A percentile compares a stretch with the other conserved stretches of the same genome.
Conservation (phyloP, 805 yeast genomes). For the Yamadazyma endophytica region DNA sequence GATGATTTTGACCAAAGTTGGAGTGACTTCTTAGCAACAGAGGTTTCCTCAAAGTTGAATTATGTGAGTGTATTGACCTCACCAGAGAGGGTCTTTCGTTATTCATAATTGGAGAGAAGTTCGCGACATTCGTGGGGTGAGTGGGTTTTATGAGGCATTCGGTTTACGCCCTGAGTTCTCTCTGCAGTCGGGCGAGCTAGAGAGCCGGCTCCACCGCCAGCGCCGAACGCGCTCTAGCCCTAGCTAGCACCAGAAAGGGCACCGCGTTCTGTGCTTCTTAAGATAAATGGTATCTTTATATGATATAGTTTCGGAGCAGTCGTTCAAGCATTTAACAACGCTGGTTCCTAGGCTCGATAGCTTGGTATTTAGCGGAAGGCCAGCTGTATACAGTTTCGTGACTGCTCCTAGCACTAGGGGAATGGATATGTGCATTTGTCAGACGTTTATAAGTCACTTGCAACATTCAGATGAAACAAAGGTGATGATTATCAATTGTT, state of each 20-base stretch:
- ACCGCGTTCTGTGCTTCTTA: too few species aligned
- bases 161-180: conserved; percentile 3
- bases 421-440: conserved; percentile 15
- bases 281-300: conserved; percentile 27
- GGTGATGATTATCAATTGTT: conserved; percentile 29
- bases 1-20: too few species aligned
- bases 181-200: too few species aligned
- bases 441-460: conserved; percentile 28
- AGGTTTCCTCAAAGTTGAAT: conserved; percentile 11
- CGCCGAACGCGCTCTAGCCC: too few species aligned
- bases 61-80: too few species aligned
- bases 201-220: too few species aligned
- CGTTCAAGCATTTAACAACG: conserved; percentile 19
- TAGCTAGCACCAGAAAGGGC: too few species aligned
- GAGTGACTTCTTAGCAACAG: conserved; percentile 14
- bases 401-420: conserved; percentile 28
- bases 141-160: not conserved
- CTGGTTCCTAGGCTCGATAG: conserved; percentile 26
- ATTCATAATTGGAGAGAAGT: too few species aligned
- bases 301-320: conserved; percentile 24
- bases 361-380: conserved; percentile 11
- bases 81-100: too few species aligned
- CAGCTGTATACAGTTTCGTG: conserved; percentile 33
- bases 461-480: conserved; percentile 6
- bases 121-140: conserved; percentile 6